phyloP scores from a whole-genome alignment of 1,284 basidiomycete genomes.

The Puccinia horiana region DNA sequence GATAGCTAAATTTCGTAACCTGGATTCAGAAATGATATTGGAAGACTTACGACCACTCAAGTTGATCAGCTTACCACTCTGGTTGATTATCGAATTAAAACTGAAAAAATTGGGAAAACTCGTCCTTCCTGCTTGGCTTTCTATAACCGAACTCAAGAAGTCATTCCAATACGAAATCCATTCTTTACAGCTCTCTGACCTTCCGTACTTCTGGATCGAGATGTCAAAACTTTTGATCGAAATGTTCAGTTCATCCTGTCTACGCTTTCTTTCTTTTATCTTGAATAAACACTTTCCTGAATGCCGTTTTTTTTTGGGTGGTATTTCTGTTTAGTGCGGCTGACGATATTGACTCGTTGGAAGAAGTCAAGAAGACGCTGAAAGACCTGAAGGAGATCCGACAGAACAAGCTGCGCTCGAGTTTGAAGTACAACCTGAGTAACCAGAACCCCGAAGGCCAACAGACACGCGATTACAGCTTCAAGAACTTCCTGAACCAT shows the following conservation, averaged over 20 bases:
- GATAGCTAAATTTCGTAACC: conserved; percentile 17
- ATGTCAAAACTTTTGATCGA: conserved; percentile 21
- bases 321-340: conserved; percentile 6
- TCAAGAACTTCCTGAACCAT: conserved; percentile 22
- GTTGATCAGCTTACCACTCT: not conserved
- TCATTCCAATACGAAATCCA: not conserved
- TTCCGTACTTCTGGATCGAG: conserved; percentile 31
- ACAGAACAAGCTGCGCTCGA: conserved; percentile 12
- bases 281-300: no score
- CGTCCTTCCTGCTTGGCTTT: conserved; percentile 12
- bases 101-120: conserved; percentile 14
- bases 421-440: conserved; percentile 18
- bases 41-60: conserved; percentile 16
- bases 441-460: not conserved
- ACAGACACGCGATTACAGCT: conserved; percentile 4
- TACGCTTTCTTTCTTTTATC: not conserved
- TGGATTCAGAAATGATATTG: conserved; percentile 9
- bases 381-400: conserved; percentile 25
- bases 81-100: conserved; percentile 24
- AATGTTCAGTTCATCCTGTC: conserved; percentile 11
- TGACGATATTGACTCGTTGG: conserved; percentile 20
- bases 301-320: not conserved
- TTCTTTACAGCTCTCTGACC: not conserved
- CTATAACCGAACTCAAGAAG: not conserved
- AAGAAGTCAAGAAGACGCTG: conserved; percentile 20